Conservation (phyloP, 495 filamentous ascomycete genomes). For the Penicillium paxilli region DNA sequence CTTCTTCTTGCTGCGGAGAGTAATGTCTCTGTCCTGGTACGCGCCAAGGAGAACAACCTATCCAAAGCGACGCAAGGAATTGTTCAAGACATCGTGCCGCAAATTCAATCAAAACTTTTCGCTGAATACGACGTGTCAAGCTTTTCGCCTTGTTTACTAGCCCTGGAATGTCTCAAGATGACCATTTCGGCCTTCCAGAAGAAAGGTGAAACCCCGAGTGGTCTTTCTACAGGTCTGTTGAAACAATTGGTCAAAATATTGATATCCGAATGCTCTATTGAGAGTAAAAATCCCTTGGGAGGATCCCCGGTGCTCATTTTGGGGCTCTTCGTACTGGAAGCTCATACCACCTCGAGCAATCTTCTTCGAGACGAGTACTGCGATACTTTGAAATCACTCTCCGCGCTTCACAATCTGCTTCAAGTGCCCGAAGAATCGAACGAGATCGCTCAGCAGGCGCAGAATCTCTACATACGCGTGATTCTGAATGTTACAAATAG, state of each 20-base stretch:
- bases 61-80: constrained; percentile 31
- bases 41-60: constrained; percentile 17
- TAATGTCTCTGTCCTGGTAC: constrained; percentile 23
- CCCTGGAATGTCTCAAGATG: constrained; percentile 31
- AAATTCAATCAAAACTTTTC: constrained; percentile 24
- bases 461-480: constrained; percentile 59
- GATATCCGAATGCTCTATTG: constrained; percentile 10
- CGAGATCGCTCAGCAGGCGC: constrained; percentile 18
- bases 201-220: constrained; percentile 23
- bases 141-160: constrained; percentile 32
- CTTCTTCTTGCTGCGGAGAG: constrained; percentile 27
- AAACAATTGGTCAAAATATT: constrained; percentile 27
- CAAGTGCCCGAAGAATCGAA: constrained; percentile 4
- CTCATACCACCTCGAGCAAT: constrained; percentile 41
- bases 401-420: constrained; percentile 31
- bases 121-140: constrained; percentile 11
- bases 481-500: constrained; percentile 88
- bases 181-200: constrained; percentile 28
- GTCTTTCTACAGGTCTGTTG: constrained; percentile 26
- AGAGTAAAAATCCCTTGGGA: background rate
- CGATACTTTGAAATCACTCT: constrained; percentile 27
- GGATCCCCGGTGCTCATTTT: constrained; percentile 26
- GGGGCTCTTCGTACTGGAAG: constrained; percentile 65
- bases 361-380: constrained; percentile 22
- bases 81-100: constrained; percentile 24